Evolutionary conservation across 2,329 filamentous ascomycete species (phyloP), one percentile per base, ranked within the genome.

Genomic region (Sclerotinia trifoliorum): DNA sequence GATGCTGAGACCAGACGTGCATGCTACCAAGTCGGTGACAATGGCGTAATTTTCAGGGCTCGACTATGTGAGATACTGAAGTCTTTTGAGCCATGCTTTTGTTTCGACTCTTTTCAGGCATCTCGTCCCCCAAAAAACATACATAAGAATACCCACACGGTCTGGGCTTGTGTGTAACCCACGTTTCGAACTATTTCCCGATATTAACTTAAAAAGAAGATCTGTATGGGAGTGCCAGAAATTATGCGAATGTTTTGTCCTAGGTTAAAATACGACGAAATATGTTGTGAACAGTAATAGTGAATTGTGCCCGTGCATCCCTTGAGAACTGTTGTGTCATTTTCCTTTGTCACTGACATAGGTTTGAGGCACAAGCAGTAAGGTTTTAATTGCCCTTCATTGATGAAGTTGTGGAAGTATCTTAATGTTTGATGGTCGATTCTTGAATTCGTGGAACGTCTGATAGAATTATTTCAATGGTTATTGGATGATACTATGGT

Each of bases 1-100:
- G 19, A 71, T 48, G 5, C 39, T 48, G 24, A 51, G 49, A 65
- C 73, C 70, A 29, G 68, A 72, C 10, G 58, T 67, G 15, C 60
- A 67, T 8, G 52, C n/a, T 29, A 42, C 55, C 32, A 21, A 67
- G 69, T 24, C 68, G 66, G 13, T 46, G 42, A 70, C n/a, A 68
- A 35, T 11, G n/a, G 32, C 35, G 15, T 26, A 6, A 21, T 64
- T 32, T 26, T 10, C 26, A 48, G 48, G 26, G 6, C 42, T 35
- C 42, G 26, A 10, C 19, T 35, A n/a, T 24, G 44, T n/a, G 19
- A 48, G 46, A 61, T 48, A n/a, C 26, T n/a, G 3, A 48, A 32
- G 15, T 15, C 29, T 26, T 19, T 21, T 21, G 51, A 26, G 5
- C 8, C 39, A 29, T 58, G 17, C 26, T 32, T 26, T 32, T 32